phyloP scores from a whole-genome alignment of 805 yeast genomes.

The Candida wancherniae region DNA sequence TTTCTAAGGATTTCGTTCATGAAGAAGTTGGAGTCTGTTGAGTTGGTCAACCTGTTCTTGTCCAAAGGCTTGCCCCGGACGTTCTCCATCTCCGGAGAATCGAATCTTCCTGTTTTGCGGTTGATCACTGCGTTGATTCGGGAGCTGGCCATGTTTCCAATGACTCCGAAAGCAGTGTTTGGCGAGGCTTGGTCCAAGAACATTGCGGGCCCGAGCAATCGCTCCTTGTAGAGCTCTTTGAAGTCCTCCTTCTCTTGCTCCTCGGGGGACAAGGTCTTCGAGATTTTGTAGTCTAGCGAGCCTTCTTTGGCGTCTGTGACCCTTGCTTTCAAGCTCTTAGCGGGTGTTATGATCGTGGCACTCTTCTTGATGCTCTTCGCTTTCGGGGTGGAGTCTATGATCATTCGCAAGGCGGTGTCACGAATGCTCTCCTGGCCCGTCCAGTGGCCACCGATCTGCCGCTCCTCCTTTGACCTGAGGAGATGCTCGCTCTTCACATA shows the following conservation, averaged over 20 bases:
- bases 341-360: slow-evolving; percentile 18
- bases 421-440: slow-evolving; percentile 10
- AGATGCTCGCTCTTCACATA: slow-evolving; percentile 28
- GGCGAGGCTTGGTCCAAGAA: slow-evolving; percentile 39
- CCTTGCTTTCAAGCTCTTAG: slow-evolving; percentile 32
- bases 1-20: slow-evolving; percentile 68
- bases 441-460: slow-evolving; percentile 12
- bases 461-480: slow-evolving; percentile 4
- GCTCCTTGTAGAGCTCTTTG: slow-evolving; percentile 57
- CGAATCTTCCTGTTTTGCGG: slow-evolving; percentile 63
- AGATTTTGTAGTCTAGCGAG: slow-evolving; percentile 57
- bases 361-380: slow-evolving; percentile 8
- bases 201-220: slow-evolving; percentile 54
- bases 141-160: slow-evolving; percentile 68
- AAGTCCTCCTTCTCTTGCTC: slow-evolving; percentile 41
- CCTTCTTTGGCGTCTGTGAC: slow-evolving; percentile 59
- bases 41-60: slow-evolving; percentile 54
- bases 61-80: slow-evolving; percentile 58
- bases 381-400: slow-evolving; percentile 13
- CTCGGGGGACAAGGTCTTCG: slow-evolving; percentile 31
- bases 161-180: slow-evolving; percentile 44
- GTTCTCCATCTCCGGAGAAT: slow-evolving; percentile 40
- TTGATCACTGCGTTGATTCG: slow-evolving; percentile 64
- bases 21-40: slow-evolving; percentile 62
- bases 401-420: slow-evolving; percentile 14